Conservation (phyloP, 2,329 filamentous ascomycete species). For the Stagonosporopsis vannaccii region DNA sequence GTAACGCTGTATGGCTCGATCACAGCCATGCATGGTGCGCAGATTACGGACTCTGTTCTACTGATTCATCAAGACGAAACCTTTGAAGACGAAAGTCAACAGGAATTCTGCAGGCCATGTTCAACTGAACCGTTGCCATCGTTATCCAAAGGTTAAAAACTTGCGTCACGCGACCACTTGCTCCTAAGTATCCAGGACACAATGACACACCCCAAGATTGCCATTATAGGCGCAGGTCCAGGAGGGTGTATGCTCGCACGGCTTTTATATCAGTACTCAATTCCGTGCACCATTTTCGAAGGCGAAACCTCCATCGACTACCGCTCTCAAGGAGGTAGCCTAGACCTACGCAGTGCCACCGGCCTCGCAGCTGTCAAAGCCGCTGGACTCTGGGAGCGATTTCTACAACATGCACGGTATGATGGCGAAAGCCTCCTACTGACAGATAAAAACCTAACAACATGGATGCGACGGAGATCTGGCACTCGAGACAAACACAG, state of each 20-base stretch:
- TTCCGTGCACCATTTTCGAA: slow-evolving; percentile 60
- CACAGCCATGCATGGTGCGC: not conserved
- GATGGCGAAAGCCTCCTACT: slow-evolving; percentile 54
- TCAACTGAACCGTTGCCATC: not conserved
- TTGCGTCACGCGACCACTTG: not conserved
- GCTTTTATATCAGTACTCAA: slow-evolving; percentile 56
- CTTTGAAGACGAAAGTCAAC: not conserved
- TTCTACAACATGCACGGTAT: slow-evolving; percentile 51
- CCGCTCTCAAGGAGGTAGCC: slow-evolving; percentile 53
- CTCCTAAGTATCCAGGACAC: not conserved
- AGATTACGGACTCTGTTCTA: not conserved
- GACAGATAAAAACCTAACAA: slow-evolving; percentile 47
- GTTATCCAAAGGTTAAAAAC: not conserved
- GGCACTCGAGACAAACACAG: slow-evolving; percentile 20
- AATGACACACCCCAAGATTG: slow-evolving; percentile 39
- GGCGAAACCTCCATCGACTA: slow-evolving; percentile 33
- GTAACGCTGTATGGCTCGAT: not conserved
- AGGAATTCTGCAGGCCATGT: not conserved
- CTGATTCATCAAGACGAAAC: not conserved
- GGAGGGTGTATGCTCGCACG: slow-evolving; percentile 61
- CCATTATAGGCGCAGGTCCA: slow-evolving; percentile 51
- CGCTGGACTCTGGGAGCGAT: slow-evolving; percentile 59
- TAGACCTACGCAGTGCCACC: slow-evolving; percentile 61
- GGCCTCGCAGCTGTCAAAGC: slow-evolving; percentile 60
- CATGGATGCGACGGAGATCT: slow-evolving; percentile 29